Evolutionary conservation across 2,329 filamentous ascomycete genomes (phyloP).

Genomic region (Aspergillus quadrilineatus): DNA sequence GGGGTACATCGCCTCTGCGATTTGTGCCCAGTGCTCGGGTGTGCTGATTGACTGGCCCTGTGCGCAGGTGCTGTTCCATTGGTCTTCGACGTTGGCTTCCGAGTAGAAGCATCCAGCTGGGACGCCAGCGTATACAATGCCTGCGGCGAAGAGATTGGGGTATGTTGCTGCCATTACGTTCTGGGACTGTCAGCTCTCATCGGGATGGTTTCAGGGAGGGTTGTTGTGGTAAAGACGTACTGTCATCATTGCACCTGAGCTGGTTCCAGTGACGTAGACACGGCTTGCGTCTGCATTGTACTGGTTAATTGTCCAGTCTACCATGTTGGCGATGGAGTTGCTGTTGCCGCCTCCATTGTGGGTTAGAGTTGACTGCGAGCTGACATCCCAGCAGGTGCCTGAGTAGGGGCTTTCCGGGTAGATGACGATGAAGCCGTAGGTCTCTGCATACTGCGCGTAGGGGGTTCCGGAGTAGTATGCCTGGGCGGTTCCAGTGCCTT

Average conservation of each 20-base stretch:
- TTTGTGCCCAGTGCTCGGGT: constrained; percentile 21
- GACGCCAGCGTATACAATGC: constrained; percentile 20
- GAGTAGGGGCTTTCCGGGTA: constrained; percentile 55
- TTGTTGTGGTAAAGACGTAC: constrained; percentile 3
- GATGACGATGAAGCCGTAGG: constrained; percentile 48
- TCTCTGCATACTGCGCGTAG: constrained; percentile 55
- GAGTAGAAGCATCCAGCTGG: constrained; percentile 25
- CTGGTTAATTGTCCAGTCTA: constrained; percentile 34
- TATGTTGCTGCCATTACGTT: constrained; percentile 26
- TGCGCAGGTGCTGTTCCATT: constrained; percentile 27
- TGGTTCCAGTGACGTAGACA: constrained; percentile 20
- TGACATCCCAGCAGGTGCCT: constrained; percentile 62
- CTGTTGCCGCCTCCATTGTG: constrained; percentile 42
- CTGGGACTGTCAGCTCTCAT: constrained; percentile 1
- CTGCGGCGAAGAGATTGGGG: constrained; percentile 26
- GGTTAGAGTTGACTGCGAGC: constrained; percentile 38
- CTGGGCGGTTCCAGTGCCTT: constrained; percentile 23
- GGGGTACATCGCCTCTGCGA: constrained; percentile 25
- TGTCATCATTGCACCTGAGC: constrained; percentile 26
- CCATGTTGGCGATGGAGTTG: constrained; percentile 43
- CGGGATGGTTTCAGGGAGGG: too few relatives aligned
- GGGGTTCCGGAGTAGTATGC: constrained; percentile 52
- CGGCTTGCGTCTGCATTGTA: constrained; percentile 35
- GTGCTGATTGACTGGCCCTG: constrained; percentile 21
- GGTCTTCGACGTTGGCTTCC: constrained; percentile 15